A percentile compares a stretch with the other conserved stretches of the same genome.
Conservation (phyloP, 768 basidiomycete genomes). For the Hericium coralloides region DNA sequence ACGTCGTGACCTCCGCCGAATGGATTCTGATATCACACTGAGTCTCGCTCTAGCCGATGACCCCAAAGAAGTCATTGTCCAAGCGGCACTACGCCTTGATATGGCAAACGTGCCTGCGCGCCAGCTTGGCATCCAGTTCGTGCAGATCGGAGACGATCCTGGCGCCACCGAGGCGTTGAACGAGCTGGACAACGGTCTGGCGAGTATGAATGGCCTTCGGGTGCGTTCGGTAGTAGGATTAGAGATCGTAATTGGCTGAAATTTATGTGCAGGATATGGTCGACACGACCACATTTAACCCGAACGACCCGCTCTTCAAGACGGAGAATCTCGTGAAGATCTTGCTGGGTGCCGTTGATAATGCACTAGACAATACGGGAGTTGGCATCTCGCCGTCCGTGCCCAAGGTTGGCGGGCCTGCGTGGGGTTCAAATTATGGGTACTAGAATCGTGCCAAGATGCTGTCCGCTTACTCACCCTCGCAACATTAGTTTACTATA, state of each 20-base stretch:
- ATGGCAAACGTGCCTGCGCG: constrained; percentile 20
- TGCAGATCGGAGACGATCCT: constrained; percentile 30
- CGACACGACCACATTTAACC: constrained; percentile 6
- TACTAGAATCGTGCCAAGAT: too few species aligned
- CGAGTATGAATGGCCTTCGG: constrained; percentile 5
- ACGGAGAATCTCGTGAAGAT: constrained; percentile 7
- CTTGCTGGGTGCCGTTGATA: constrained; percentile 5
- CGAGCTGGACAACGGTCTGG: constrained; percentile 11
- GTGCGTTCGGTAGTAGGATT: neutral
- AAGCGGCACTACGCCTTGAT: constrained; percentile 21
- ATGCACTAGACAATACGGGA: neutral
- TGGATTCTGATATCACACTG: neutral
- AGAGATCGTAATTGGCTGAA: neutral
- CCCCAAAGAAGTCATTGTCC: constrained; percentile 12
- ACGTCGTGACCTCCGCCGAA: constrained; percentile 10
- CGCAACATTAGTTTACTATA: too few species aligned
- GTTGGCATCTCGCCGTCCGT: neutral
- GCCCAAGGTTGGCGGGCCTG: neutral
- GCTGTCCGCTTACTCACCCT: too few species aligned
- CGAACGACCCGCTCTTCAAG: constrained; percentile 7
- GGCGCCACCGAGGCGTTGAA: constrained; percentile 23
- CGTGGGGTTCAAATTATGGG: too few species aligned
- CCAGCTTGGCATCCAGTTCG: constrained; percentile 29
- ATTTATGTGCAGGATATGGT: constrained; percentile 8
- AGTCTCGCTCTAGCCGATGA: constrained; percentile 14